Evolutionary conservation across 2,329 filamentous ascomycete species (phyloP).

Genomic region (Dryadomyces sulphureus): DNA sequence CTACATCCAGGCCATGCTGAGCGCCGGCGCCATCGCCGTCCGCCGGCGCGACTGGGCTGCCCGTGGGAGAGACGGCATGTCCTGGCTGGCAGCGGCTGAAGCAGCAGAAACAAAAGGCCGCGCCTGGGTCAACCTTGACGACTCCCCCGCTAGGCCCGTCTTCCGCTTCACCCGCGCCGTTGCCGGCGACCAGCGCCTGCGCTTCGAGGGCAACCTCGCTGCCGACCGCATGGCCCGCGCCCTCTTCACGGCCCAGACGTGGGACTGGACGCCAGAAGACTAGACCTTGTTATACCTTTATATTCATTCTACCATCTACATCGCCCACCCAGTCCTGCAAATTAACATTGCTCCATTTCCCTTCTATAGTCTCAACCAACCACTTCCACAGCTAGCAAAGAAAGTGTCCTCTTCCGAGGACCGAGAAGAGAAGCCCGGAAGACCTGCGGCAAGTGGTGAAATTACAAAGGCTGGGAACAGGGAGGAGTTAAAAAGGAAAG

Average conservation of each 20-base stretch:
- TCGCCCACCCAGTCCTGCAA: neutral
- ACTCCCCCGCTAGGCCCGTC: too few species aligned
- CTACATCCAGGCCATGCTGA: constrained; percentile 43
- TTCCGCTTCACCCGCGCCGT: constrained; percentile 38
- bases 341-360: neutral
- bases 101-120: neutral
- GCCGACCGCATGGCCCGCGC: constrained; percentile 34
- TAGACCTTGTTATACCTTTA: too few species aligned
- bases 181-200: constrained; percentile 33
- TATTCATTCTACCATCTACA: neutral
- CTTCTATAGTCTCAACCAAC: neutral
- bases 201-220: constrained; percentile 32
- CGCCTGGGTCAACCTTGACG: too few species aligned
- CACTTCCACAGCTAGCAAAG: neutral
- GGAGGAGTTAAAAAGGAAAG: neutral
- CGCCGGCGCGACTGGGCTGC: constrained; percentile 30
- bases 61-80: constrained; percentile 8
- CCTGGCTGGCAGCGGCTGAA: neutral
- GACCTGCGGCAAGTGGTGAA: neutral
- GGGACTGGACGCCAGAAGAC: constrained; percentile 45
- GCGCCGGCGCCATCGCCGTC: constrained; percentile 28
- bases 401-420: neutral
- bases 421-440: neutral
- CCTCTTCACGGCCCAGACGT: constrained; percentile 40
- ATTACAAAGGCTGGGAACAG: neutral